phyloP scores from a whole-genome alignment of 306 rosid genomes.

The Trifolium dubium region DNA sequence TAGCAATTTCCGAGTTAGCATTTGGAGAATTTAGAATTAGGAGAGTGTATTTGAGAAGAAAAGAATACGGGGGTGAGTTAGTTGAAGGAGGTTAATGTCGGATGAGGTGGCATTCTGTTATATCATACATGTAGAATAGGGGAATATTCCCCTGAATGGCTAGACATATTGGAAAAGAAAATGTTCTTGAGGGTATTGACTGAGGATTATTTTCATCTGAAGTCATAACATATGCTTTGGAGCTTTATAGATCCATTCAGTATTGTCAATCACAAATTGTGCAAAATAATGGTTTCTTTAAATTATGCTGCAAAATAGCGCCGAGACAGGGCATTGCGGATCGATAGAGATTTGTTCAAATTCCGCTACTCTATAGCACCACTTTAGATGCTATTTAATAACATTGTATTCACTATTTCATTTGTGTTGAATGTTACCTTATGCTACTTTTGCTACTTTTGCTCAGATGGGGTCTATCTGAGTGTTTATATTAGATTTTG shows the following conservation, averaged over 20 bases:
- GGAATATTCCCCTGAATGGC: background rate
- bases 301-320: too few relatives aligned
- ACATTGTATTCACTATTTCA: background rate
- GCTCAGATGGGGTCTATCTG: background rate
- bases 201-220: background rate
- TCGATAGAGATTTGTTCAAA: too few relatives aligned
- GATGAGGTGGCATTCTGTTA: background rate
- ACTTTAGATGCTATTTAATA: too few relatives aligned
- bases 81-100: background rate
- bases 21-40: background rate
- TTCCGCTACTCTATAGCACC: too few relatives aligned
- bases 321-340: too few relatives aligned
- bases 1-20: background rate
- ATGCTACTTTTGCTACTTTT: too few relatives aligned
- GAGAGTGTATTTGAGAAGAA: background rate
- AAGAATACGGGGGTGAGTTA: background rate
- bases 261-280: too few relatives aligned
- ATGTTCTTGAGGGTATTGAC: background rate
- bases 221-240: background rate
- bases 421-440: background rate
- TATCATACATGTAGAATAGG: background rate
- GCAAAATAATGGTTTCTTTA: too few relatives aligned
- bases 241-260: background rate
- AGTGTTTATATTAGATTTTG: background rate
- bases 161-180: background rate